phyloP scores from a whole-genome alignment of 2,329 filamentous ascomycete species.

The Emergomyces orientalis region DNA sequence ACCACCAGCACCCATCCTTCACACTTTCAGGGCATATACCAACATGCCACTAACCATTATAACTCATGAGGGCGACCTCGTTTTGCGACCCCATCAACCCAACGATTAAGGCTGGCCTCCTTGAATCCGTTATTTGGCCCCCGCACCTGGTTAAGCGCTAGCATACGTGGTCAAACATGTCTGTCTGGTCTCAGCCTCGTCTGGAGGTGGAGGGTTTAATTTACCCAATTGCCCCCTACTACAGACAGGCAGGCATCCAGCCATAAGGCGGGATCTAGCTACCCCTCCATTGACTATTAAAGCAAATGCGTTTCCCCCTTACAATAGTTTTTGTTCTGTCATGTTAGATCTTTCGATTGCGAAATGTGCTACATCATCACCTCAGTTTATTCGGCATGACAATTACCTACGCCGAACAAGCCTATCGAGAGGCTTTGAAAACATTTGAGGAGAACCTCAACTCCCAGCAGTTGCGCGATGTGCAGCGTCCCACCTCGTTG shows the following conservation, averaged over 20 bases:
- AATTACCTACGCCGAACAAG: constrained; percentile 5
- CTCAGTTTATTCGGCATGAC: neutral
- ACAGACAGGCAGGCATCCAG: neutral
- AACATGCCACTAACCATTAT: too few species aligned
- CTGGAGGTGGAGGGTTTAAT: neutral
- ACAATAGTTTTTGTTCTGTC: neutral
- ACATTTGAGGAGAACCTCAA: constrained; percentile 7
- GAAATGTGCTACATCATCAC: neutral
- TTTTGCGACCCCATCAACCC: neutral
- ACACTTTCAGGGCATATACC: too few species aligned
- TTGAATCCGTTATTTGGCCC: neutral
- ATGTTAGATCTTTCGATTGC: neutral
- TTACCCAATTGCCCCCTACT: neutral
- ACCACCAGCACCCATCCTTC: too few species aligned
- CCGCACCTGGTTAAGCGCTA: neutral
- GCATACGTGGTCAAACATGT: neutral
- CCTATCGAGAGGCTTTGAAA: constrained; percentile 8
- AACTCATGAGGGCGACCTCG: neutral
- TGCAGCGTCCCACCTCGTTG: constrained; percentile 7
- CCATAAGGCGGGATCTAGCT: neutral
- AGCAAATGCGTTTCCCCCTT: neutral
- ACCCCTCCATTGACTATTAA: neutral
- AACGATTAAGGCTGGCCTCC: neutral
- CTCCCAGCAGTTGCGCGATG: constrained; percentile 7
- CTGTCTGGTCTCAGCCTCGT: neutral